phyloP scores from a whole-genome alignment of 495 filamentous ascomycete genomes.

The Tricharina praecox region DNA sequence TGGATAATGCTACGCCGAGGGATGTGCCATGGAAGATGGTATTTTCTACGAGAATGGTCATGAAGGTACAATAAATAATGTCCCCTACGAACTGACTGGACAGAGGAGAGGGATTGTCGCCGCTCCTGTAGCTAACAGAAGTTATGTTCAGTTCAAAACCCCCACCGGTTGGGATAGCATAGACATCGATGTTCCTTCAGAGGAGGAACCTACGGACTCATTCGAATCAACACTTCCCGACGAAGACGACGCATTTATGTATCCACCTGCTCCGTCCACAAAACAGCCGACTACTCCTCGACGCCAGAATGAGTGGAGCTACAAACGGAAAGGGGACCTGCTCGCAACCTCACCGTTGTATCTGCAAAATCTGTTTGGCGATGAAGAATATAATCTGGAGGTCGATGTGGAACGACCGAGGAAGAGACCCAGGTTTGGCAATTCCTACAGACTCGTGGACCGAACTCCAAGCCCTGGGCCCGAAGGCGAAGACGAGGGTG shows the following conservation, averaged over 20 bases:
- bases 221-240: not conserved
- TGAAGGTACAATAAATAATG: too few species aligned
- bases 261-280: conserved; percentile 2
- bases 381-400: conserved; percentile 41
- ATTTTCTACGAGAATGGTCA: conserved; percentile 13
- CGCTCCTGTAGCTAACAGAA: not conserved
- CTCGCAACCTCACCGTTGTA: not conserved
- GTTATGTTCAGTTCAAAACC: conserved; percentile 12
- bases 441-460: conserved; percentile 16
- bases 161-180: conserved; percentile 11
- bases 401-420: conserved; percentile 42
- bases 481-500: not conserved
- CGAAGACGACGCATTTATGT: not conserved
- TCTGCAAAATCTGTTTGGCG: conserved; percentile 44
- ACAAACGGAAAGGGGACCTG: conserved; percentile 12
- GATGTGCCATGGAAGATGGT: conserved; percentile 22
- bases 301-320: conserved; percentile 16
- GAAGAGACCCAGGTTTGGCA: conserved; percentile 57
- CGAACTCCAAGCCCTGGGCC: conserved; percentile 5
- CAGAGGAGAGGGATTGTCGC: not conserved
- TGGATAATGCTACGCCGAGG: conserved; percentile 9
- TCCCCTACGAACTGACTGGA: too few species aligned
- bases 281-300: not conserved
- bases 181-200: conserved; percentile 10
- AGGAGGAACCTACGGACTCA: not conserved